Evolutionary conservation across 192 early-diverging fungal genomes (phyloP).

Genomic region (Podila epigama): DNA sequence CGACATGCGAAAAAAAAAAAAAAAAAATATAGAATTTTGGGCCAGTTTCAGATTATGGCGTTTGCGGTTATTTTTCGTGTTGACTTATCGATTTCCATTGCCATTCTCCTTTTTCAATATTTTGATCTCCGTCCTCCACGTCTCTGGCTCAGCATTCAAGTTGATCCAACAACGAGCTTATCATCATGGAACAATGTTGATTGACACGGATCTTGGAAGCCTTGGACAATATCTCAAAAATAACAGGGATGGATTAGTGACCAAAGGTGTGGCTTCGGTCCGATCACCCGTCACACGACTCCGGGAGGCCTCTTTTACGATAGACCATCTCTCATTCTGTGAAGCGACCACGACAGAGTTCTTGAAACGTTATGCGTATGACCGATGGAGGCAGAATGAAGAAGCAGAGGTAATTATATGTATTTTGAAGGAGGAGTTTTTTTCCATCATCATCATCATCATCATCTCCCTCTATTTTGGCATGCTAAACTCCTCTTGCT

Average conservation of each 20-base stretch:
- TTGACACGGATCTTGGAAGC: constrained; percentile 78
- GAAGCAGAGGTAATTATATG: constrained; percentile 2
- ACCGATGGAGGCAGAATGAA: constrained; percentile 40
- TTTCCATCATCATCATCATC: no score
- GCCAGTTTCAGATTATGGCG: no score
- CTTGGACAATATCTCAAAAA: constrained; percentile 43
- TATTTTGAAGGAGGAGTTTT: no score
- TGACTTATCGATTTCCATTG: background rate
- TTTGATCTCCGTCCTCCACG: constrained; percentile 29
- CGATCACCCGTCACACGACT: constrained; percentile 87
- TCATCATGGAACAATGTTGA: constrained; percentile 99
- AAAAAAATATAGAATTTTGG: no score
- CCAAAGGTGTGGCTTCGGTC: constrained; percentile 92
- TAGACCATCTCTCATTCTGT: constrained; percentile 87
- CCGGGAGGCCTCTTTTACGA: constrained; percentile 78
- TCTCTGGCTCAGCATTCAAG: constrained; percentile 96
- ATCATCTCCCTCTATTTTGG: no score
- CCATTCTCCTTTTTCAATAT: background rate
- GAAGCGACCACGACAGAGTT: constrained; percentile 79
- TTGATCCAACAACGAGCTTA: constrained; percentile 83
- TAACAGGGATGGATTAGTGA: constrained; percentile 65
- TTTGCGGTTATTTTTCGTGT: background rate
- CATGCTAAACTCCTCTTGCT: no score
- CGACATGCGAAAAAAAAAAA: no score
- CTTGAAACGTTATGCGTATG: constrained; percentile 55